These are phyloP conservation scores for Hygrophoropsis aurantiaca DNA, from an alignment of 768 basidiomycete genomes.

Conservation along the genomic window DNA sequence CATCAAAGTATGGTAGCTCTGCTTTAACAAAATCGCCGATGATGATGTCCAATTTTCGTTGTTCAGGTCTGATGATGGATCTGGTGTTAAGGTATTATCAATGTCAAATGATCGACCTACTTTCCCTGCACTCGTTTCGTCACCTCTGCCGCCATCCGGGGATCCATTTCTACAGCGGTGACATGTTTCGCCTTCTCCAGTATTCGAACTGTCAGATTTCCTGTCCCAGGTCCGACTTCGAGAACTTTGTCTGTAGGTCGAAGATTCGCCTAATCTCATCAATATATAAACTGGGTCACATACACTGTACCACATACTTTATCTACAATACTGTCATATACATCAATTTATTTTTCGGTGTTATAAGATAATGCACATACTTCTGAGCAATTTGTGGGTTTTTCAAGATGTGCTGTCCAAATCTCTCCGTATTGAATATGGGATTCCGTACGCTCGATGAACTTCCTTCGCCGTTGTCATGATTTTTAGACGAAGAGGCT, in stretches of 20 bases:
- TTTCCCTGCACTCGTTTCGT: conserved; percentile 97
- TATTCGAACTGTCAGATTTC: conserved; percentile 92
- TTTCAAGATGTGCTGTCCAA: conserved; percentile 97
- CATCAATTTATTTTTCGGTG: neutral
- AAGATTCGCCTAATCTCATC: conserved; percentile 68
- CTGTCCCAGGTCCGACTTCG: conserved; percentile 97
- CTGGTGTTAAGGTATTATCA: neutral
- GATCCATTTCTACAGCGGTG: conserved; percentile 96
- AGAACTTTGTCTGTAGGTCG: conserved; percentile 94
- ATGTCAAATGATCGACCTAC: conserved; percentile 51
- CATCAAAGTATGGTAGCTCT: conserved; percentile 97
- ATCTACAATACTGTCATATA: conserved; percentile 53
- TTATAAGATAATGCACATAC: conserved; percentile 39
- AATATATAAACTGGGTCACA: conserved; percentile 3
- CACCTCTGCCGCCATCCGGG: conserved; percentile 97
- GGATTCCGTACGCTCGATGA: conserved; percentile 67
- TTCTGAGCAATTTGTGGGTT: conserved; percentile 89
- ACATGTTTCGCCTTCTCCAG: conserved; percentile 91
- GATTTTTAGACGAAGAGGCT: conserved; percentile 37
- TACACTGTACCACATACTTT: conserved; percentile 41
- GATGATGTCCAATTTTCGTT: conserved; percentile 91
- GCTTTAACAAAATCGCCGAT: conserved; percentile 98
- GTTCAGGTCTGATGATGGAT: conserved; percentile 69
- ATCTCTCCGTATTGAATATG: conserved; percentile 91
- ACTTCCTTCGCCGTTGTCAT: conserved; percentile 38